These are phyloP conservation scores for Neoscytalidium dimidiatum DNA, from an alignment of 2,329 filamentous ascomycete genomes.

Conservation along the genomic window DNA sequence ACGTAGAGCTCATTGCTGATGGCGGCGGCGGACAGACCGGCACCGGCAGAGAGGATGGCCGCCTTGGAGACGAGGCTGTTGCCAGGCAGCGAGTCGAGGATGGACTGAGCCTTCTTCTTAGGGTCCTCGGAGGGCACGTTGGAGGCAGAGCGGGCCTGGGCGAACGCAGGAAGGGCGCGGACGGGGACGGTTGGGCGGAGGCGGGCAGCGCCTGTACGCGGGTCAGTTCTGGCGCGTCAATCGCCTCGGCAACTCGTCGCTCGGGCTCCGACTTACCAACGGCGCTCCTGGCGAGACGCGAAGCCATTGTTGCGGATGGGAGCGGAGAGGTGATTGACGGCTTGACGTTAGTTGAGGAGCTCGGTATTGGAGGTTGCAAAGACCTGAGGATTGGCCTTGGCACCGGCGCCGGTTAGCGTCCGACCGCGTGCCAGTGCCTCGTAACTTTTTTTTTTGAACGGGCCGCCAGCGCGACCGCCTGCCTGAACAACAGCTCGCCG, in stretches of 20 bases:
- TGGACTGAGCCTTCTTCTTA: conserved; percentile 94
- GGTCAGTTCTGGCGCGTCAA: conserved; percentile 40
- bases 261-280: conserved; percentile 68
- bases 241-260: conserved; percentile 36
- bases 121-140: conserved; percentile 83
- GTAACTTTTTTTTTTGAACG: conserved; percentile 19
- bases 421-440: background rate
- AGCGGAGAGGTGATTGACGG: conserved; percentile 37
- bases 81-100: conserved; percentile 90
- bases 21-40: conserved; percentile 87
- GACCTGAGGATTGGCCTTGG: conserved; percentile 19
- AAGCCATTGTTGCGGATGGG: conserved; percentile 79
- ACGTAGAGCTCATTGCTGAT: conserved; percentile 99
- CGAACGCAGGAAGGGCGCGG: conserved; percentile 72
- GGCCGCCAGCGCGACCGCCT: background rate
- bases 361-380: conserved; percentile 19
- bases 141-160: conserved; percentile 69
- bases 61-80: conserved; percentile 93
- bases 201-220: conserved; percentile 75
- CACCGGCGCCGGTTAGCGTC: conserved; percentile 17
- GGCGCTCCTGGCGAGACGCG: conserved; percentile 93
- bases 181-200: conserved; percentile 74
- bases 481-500: background rate
- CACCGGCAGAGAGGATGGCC: conserved; percentile 90
- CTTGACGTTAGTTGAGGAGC: conserved; percentile 32